Evolutionary conservation across 176 grass and related monocot species (phyloP), one percentile per base, ranked within the genome.

Genomic region (Oryza glaberrima): DNA sequence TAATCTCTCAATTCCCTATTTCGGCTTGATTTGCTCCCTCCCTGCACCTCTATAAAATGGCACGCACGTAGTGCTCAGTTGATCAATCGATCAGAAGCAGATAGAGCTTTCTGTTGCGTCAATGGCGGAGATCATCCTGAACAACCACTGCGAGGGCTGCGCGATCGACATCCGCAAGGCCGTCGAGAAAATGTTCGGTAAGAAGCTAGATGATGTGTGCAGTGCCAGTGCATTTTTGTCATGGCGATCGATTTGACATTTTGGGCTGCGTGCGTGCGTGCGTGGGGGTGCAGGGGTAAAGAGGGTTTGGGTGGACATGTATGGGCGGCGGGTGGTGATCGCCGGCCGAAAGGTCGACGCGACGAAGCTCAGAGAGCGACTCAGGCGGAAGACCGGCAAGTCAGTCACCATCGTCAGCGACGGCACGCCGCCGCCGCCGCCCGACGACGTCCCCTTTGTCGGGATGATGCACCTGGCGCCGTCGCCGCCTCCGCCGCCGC

Each of bases 241-340:
- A 17, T 58, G 12, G 19, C 52, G 52, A 56, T 56, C 52, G 52
- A 56, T 19, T 56, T 56, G 17, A 56, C 17, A 7, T 56, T 17
- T 17, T 26, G 46, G 47, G 47, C 49, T 52, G 4, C 49, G 13
- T 17, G 49, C 0, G 48, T 26, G 34, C 34, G 34, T 35, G 34
- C 34, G 34, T 35, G 85, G 5, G 49, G 14, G 49, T 26, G 85
- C 66, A 83, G 86, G 74, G 0, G 80, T 83, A 67, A 43, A 72
- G 66, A 47, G 14, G 30, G 86, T 88, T 43, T 17, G 10, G 30
- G 80, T 13, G 20, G 72, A 43, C 28, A 28, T 28, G 28, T 28
- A 28, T 28, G 28, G 28, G 28, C 28, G 54, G 74, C 67, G 10
- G 73, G 80, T 82, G 51, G 67, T 83, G 19, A 15, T 88, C 20